phyloP scores from a whole-genome alignment of 345 rosid species.

The Sisymbrium altissimum region DNA sequence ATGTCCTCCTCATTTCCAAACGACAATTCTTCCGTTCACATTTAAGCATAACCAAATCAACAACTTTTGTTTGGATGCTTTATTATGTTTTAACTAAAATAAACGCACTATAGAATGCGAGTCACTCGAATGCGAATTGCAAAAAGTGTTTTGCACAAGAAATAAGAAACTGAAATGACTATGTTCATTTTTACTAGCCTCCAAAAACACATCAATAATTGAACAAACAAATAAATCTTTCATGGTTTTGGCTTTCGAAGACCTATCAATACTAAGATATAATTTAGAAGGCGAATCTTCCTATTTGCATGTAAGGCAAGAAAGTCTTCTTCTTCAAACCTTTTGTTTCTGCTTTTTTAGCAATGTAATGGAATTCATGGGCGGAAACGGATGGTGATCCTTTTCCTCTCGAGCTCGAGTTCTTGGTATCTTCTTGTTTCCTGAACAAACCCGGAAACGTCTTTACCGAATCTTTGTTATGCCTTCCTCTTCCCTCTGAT shows the following conservation, averaged over 20 bases:
- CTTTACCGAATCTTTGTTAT: slow-evolving; percentile 48
- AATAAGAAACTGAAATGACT: too few species aligned
- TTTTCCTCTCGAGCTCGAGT: slow-evolving; percentile 45
- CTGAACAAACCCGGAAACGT: slow-evolving; percentile 47
- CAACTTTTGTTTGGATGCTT: too few species aligned
- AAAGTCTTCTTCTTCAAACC: slow-evolving; percentile 79
- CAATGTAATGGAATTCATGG: slow-evolving; percentile 79
- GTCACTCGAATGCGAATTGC: too few species aligned
- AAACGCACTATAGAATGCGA: too few species aligned
- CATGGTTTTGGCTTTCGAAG: not conserved
- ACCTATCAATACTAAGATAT: not conserved
- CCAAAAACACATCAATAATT: not conserved
- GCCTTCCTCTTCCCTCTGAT: slow-evolving; percentile 76
- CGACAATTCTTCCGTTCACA: too few species aligned
- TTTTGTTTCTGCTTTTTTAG: slow-evolving; percentile 69
- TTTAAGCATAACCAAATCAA: too few species aligned
- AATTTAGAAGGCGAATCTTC: slow-evolving; percentile 55
- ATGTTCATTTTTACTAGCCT: too few species aligned
- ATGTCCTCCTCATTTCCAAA: too few species aligned
- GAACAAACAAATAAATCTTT: slow-evolving; percentile 22
- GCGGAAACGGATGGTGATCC: slow-evolving; percentile 48
- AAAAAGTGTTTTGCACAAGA: too few species aligned
- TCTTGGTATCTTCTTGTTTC: slow-evolving; percentile 57
- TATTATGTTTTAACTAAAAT: too few species aligned
- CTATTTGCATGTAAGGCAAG: slow-evolving; percentile 91